Conservation (phyloP, 495 filamentous ascomycete genomes). For the Annulohypoxylon stygium region DNA sequence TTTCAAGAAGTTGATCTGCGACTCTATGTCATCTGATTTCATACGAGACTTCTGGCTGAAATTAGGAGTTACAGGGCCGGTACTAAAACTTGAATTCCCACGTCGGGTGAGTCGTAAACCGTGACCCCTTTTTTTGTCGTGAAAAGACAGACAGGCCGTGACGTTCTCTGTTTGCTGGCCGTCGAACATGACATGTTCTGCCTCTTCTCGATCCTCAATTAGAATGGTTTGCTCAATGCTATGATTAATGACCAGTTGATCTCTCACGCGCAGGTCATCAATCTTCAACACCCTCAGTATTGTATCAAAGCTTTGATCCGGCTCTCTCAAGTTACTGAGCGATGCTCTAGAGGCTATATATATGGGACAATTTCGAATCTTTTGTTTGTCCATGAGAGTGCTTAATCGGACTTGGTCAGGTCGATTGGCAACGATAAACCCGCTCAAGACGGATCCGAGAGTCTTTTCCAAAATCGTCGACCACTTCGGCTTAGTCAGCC, state of each 20-base stretch:
- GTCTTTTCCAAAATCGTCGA: conserved; percentile 82
- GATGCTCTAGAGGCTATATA: conserved; percentile 71
- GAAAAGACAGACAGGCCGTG: conserved; percentile 74
- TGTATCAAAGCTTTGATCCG: conserved; percentile 78
- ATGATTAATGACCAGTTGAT: conserved; percentile 85
- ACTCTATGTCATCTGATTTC: conserved; percentile 76
- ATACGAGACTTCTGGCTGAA: conserved; percentile 71
- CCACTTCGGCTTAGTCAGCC: conserved; percentile 84
- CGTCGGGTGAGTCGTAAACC: conserved; percentile 74
- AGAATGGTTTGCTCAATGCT: conserved; percentile 87
- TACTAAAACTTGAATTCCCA: conserved; percentile 55
- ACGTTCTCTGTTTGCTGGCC: conserved; percentile 75
- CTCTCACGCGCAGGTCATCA: conserved; percentile 80
- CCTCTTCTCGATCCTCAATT: conserved; percentile 74
- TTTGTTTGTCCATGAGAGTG: conserved; percentile 70
- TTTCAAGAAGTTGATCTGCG: conserved; percentile 48
- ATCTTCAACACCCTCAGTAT: conserved; percentile 84
- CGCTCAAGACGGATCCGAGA: conserved; percentile 72
- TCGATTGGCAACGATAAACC: conserved; percentile 84
- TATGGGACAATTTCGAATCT: conserved; percentile 68
- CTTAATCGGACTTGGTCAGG: conserved; percentile 74
- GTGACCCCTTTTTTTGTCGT: conserved; percentile 67
- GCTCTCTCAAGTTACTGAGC: conserved; percentile 77
- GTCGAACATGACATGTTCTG: conserved; percentile 76
- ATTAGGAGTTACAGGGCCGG: conserved; percentile 50